Percentiles rank a stretch among this genome's conserved stretches.
phyloP scores from a whole-genome alignment of 306 rosid species.

The barrel medic (Medicago truncatula) region MtrunA17r5.0-ANR NC_053045.1:64612501-64613000 shows the following conservation, averaged over 20 bases:
- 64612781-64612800: slow-evolving; percentile 15
- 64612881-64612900: not conserved
- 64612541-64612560: slow-evolving; percentile 90
- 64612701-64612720: slow-evolving; percentile 72
- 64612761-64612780: slow-evolving; percentile 70
- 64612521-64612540: slow-evolving; percentile 97
- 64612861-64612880: not conserved
- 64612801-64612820: not conserved
- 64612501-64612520: slow-evolving; percentile 98
- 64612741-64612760: slow-evolving; percentile 70
- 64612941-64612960: not conserved
- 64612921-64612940: not conserved
- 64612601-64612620: slow-evolving; percentile 80
- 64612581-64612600: slow-evolving; percentile 60
- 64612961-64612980: not conserved
- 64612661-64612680: slow-evolving; percentile 76
- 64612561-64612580: slow-evolving; percentile 79
- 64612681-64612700: slow-evolving; percentile 77
- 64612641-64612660: slow-evolving; percentile 70
- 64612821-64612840: slow-evolving; percentile 52
- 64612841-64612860: slow-evolving; percentile 37
- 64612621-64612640: slow-evolving; percentile 84
- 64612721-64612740: slow-evolving; percentile 88
- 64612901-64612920: not conserved
- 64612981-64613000: not conserved